These are phyloP conservation scores for Elongisporangium senticosum DNA, from an alignment of 352 stramenopile species.

Conservation along the genomic window DNA sequence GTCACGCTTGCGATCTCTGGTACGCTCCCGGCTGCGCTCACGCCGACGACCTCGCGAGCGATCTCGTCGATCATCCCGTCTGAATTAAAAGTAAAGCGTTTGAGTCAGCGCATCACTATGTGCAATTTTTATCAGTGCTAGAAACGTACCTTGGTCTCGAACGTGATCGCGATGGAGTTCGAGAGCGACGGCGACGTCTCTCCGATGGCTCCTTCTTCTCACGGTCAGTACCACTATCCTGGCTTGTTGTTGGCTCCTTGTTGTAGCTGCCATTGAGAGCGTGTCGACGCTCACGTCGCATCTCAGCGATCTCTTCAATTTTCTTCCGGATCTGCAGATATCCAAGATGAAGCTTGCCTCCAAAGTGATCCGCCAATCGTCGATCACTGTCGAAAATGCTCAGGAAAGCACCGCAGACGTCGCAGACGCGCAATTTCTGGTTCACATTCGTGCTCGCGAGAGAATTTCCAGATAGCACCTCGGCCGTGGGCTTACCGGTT, in stretches of 20 bases:
- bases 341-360: slow-evolving; percentile 87
- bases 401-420: slow-evolving; percentile 89
- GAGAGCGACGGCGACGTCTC: slow-evolving; percentile 11
- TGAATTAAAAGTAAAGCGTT: not conserved
- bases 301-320: slow-evolving; percentile 60
- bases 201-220: slow-evolving; percentile 4
- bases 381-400: slow-evolving; percentile 91
- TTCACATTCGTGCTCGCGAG: slow-evolving; percentile 43
- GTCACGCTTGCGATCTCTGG: not conserved
- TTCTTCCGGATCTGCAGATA: slow-evolving; percentile 88
- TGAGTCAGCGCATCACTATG: not conserved
- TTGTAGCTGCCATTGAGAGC: slow-evolving; percentile 7
- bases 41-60: slow-evolving; percentile 3
- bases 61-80: slow-evolving; percentile 7
- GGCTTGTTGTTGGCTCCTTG: not conserved
- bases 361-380: slow-evolving; percentile 87
- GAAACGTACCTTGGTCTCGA: slow-evolving; percentile 12
- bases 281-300: slow-evolving; percentile 17
- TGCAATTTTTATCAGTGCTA: not conserved
- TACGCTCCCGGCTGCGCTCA: slow-evolving; percentile 9
- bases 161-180: slow-evolving; percentile 13
- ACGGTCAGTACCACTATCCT: slow-evolving; percentile 1
- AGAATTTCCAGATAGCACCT: slow-evolving; percentile 6
- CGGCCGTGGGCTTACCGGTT: slow-evolving; percentile 1
- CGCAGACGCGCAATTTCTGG: slow-evolving; percentile 86